Evolutionary conservation across 2,329 filamentous ascomycete genomes (phyloP).

Genomic region (Botrytis paeoniae): DNA sequence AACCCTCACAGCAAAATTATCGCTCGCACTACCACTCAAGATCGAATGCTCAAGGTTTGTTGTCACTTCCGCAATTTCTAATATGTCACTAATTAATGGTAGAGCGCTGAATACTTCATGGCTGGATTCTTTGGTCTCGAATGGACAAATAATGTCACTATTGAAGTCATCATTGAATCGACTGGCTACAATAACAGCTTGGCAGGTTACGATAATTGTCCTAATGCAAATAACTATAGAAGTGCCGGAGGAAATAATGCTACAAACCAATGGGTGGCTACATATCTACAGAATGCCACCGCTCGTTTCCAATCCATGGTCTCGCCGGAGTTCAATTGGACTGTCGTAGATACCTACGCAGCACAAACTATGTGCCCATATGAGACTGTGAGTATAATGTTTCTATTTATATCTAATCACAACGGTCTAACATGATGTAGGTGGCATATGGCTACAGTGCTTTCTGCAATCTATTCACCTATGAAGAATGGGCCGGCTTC

Average conservation of each 20-base stretch:
- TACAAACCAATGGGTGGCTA: constrained; percentile 55
- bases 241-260: constrained; percentile 54
- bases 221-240: constrained; percentile 50
- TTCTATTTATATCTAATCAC: background rate
- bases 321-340: constrained; percentile 58
- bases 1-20: constrained; percentile 71
- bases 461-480: constrained; percentile 74
- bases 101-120: constrained; percentile 68
- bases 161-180: constrained; percentile 69
- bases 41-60: constrained; percentile 67
- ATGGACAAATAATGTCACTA: constrained; percentile 68
- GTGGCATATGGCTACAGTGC: constrained; percentile 71
- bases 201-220: constrained; percentile 64
- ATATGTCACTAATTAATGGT: constrained; percentile 14
- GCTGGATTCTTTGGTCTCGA: constrained; percentile 75
- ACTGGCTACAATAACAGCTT: constrained; percentile 66
- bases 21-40: constrained; percentile 70
- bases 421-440: constrained; percentile 31
- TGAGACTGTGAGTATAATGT: constrained; percentile 52
- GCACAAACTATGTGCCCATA: constrained; percentile 73
- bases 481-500: constrained; percentile 69
- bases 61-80: constrained; percentile 27
- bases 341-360: constrained; percentile 59
- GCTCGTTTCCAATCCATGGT: constrained; percentile 56
- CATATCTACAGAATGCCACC: constrained; percentile 64